Base-by-base conservation (phyloP, 2,329 filamentous ascomycete genomes). In the Fusarium redolens region DNA sequence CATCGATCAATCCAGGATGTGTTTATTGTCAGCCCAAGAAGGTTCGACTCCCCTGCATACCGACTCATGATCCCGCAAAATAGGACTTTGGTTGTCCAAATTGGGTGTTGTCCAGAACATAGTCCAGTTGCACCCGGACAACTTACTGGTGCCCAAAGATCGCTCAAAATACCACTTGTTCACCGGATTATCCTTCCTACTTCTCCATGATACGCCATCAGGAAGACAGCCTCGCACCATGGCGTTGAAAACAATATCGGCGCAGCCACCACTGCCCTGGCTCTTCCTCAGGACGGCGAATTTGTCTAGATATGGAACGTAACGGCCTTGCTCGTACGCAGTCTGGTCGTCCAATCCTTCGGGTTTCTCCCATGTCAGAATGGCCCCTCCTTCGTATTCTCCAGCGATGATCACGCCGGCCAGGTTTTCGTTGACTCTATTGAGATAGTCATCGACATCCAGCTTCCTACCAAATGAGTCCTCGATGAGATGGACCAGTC, bases 111-210 rank as follows among this genome's bases (percentile, higher is more conserved):
- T 99, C 95, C 96, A 99, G 79, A 99, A 99, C 95, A 98, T 98
- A 7, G 95, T 94, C 96, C 96, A 99, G 75, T 95, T 92, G 50
- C 89, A 93, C n/a, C 89, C 90, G 1, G 88, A 86, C 41, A 99
- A 83, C 83, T 97, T 96, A 87, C 92, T 93, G 4, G 92, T 95
- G 0, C 96, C 96, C 52, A 89, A 85, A 5, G 93, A 94, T 52
- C 96, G 88, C 83, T 99, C 96, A 83, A 98, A 98, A 81, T 99
- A 99, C 96, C 96, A 99, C 80, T 98, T 98, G 80, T 99, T 99
- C 8, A 99, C 96, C 0, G 95, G 96, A 79, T 99, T 98, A 79
- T 95, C 90, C 78, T 92, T 92, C 57, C 96, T 87, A 79, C 93
- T 97, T 63, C 95, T 88, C 96, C 96, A 99, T 78, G 95, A 97